Evolutionary conservation across 2,329 filamentous ascomycete genomes (phyloP), one percentile per base, ranked within the genome.

Genomic region (Myriosclerotinia scirpicola): DNA sequence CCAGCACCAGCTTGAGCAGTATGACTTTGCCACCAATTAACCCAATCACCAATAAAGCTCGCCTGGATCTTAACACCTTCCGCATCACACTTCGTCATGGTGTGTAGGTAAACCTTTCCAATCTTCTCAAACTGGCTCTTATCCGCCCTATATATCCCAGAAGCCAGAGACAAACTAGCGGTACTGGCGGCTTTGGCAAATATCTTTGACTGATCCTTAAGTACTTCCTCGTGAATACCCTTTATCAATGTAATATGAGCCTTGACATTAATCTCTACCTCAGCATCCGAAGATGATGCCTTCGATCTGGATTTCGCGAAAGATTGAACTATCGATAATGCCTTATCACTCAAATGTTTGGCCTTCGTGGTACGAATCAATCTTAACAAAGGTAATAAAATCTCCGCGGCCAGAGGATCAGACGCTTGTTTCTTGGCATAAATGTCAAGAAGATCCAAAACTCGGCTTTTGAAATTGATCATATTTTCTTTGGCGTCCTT

Each of bases 381-480:
- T 54, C 84, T 81, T n/a, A 96, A 81, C 0, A 97, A 82, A 0
- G 94, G 93, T 9, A 93, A 77, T 7, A 97, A 80, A 11, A 95
- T 78, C 48, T 87, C 82, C 54, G 95, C 85, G 0, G 88, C 85
- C 0, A 93, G 80, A 1, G 84, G 79, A 72, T 87, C 90, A 30
- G 83, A 83, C 66, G 90, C 85, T 78, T 95, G 89, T 72, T 90
- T 89, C 77, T 91, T 93, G 70, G 95, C 83, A 77, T 92, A 98
- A 70, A 95, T 90, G 68, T 90, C 87, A 14, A 98, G 83, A 1
- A 98, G 84, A 75, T 98, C 95, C 5, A 98, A 85, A 7, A 97
- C 90, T 53, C 93, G 90, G 78, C 92, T 91, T 81, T 99, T 99
- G 84, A 99, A 97, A 79, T 94, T 93, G 74, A 96, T 81, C 75